Base-by-base conservation (phyloP, 208 protist genomes). In the Leishmania tropica region DNA sequence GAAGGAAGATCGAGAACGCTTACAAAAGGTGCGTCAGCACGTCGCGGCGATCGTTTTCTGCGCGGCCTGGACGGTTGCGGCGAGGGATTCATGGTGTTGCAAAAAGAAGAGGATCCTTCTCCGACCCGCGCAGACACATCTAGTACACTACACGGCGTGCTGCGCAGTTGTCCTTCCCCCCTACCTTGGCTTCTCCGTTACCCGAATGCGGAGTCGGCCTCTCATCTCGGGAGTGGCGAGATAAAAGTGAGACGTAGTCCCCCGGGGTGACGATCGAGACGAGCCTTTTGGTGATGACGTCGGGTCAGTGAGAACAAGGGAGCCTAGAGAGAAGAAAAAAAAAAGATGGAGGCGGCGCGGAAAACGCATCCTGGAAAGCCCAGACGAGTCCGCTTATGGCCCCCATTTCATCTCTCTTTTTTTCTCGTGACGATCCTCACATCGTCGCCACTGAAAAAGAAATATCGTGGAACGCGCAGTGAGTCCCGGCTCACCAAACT, bases 1-100 rank as follows among this genome's bases (percentile, higher is more conserved):
- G 76, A 54, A 51, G 62, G 48, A 10, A 80, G 17, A 72, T 80
- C 62, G 31, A 53, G 24, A 51, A 80, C 31, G 47, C 76, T 65
- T 13, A 65, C 15, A 45, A 8, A 11, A 37, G 54, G 58, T 28
- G 40, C 35, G 19, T 56, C 73, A 31, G 73, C 17, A 11, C 51
- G 1, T 15, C 31, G 53, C 31, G 51, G 51, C 17, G 51, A 76
- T 15, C 53, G 75, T 31, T 78, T 78, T 31, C 75, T 3, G 40
- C 58, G 75, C 40, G 24, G 31, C 24, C 37, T 37, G 7, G 31
- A 3, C 56, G 35, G 40, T 17, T 28, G 40, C 28, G 35, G 58
- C 24, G 56, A n/a, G 37, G 48, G 24, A 58, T 48, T 78, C 75
- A 62, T 78, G 17, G 47, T n/a, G 17, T 10, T 35, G 45, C 28